Base-by-base conservation (phyloP, 305 asterid genomes). In the Plantago coronopus region DNA sequence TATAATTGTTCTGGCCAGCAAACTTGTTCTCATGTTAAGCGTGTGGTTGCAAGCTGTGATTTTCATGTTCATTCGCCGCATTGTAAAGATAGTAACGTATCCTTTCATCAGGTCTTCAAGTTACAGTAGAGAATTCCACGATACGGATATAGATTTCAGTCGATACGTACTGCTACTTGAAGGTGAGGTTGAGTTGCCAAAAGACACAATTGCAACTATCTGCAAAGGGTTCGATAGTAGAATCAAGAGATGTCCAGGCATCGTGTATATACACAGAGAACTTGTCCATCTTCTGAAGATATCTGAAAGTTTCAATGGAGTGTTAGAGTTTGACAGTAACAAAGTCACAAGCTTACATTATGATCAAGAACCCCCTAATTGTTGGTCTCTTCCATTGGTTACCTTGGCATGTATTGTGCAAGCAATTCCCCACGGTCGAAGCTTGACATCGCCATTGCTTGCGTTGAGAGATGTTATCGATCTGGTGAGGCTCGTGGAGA, bases 131-230 rank as follows among this genome's bases (percentile, higher is more conserved):
- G 66, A 12, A 1, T 12, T 43, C 10, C 61, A 62, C 56, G 19
- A 66, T 5, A 59, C 37, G 53, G 64, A 54, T 17, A 22, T 45
- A 19, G 80, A 79, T 22, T 61, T 72, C 7, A 70, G 72, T 17
- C 60, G 42, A 5, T 75, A 66, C 17, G 77, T 72, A 40, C 40
- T 78, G 22, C 69, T 66, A 16, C 69, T 69, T 48, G 64, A 48
- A 22, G 69, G 63, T 45, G 74, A 69, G 59, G 54, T 9, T 2
- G 40, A 17, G 42, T 19, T 69, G 55, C 55, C 55, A 7, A 17
- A 18, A 11, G 27, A 49, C 16, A 49, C 55, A 18, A 8, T 49
- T 49, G 55, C 16, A 20, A 49, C 19, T 34, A 62, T 69, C 10
- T 47, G 51, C 10, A 42, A 37, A 7, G 45, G 34, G 22, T 57